phyloP scores from a whole-genome alignment of 257 asterid species.

The Phtheirospermum japonicum region DNA sequence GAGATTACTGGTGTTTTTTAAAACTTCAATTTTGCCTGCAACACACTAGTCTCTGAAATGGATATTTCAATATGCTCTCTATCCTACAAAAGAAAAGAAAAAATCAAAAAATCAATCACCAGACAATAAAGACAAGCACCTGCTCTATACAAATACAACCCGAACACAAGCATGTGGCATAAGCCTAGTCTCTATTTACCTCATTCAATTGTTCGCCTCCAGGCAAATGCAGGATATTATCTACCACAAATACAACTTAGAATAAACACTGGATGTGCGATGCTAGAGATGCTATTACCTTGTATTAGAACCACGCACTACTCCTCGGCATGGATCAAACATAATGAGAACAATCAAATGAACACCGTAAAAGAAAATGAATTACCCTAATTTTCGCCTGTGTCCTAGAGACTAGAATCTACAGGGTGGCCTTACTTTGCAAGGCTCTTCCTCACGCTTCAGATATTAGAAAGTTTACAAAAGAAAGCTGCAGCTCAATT shows the following conservation, averaged over 20 bases:
- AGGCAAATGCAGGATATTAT: neutral
- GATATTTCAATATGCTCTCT: neutral
- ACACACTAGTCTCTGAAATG: neutral
- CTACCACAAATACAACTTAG: neutral
- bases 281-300: too few species aligned
- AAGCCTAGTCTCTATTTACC: neutral
- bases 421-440: neutral
- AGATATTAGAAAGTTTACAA: neutral
- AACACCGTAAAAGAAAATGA: neutral
- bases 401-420: too few species aligned
- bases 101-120: too few species aligned
- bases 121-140: neutral
- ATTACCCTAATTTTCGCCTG: neutral
- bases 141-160: neutral
- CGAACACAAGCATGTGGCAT: neutral
- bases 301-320: too few species aligned
- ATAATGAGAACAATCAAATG: neutral
- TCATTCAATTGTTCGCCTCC: neutral
- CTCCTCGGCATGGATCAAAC: neutral
- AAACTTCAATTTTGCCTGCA: too few species aligned
- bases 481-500: neutral
- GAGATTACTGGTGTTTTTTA: too few species aligned
- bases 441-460: constrained; percentile 12
- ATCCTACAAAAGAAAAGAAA: too few species aligned
- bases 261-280: constrained; percentile 9